Evolutionary conservation across 2,329 filamentous ascomycete genomes (phyloP), one percentile per base, ranked within the genome.

Genomic region (Fulvia fulva): DNA sequence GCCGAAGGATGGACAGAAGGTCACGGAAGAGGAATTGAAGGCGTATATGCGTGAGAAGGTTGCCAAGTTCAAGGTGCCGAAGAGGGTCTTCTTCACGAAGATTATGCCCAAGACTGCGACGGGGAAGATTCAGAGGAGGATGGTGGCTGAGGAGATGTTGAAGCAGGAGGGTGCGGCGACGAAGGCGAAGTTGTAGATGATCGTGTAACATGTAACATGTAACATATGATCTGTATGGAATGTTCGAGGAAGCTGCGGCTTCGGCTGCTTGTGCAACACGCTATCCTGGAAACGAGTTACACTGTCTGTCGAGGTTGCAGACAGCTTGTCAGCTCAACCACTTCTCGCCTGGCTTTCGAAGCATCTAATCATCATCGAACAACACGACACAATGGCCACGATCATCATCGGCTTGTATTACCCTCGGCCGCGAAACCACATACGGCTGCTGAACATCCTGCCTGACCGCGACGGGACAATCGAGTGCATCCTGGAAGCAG

Each of bases 41-140:
- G 71, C 71, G 6, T 95, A 87, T 83, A 82, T 92, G 64, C 78
- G 78, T 0, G 83, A 87, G 59, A 87, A 84, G 69, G 77, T 91
- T 62, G 88, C 87, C 59, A 91, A 89, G 75, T 94, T 94, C 75
- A 95, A 95, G 79, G 81, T 91, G 44, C 90, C 90, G 1, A 92
- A 90, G 78, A 86, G 90, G 81, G 88, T 90, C 70, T 94, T 89
- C 78, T 91, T 94, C 67, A 90, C 90, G 34, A 83, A 90, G 58
- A 77, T 87, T 64, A 95, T 95, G 85, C 90, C 90, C 62, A 95
- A 95, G 59, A 68, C 91, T 3, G 90, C 90, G n/a, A 95, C 90
- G 5, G 90, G 90, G 56, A 95, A 95, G 80, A 88, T 95, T 59
- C 90, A 95, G 76, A 80, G 90, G 61, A 83, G 89, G 62, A 90